Base-by-base conservation (phyloP, 495 filamentous ascomycete genomes). In the Xanthoparmelia taractica region DNA sequence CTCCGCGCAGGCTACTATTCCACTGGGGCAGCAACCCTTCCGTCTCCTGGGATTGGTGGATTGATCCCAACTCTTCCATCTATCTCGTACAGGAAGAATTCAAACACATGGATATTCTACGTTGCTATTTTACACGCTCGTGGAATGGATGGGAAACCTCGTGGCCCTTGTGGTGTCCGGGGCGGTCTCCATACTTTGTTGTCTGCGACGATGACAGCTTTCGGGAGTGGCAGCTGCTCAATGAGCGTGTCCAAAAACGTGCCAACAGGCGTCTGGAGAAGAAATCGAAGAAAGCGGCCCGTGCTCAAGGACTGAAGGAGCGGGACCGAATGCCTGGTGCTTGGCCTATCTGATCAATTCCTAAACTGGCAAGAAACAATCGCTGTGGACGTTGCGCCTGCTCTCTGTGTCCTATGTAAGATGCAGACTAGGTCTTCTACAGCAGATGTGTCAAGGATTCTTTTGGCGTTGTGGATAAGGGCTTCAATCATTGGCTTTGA, bases 1-100 rank as follows among this genome's bases (percentile, higher is more conserved):
- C n/a, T 33, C 54, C 54, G n/a, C 31, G 54, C 10, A 5, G 37
- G 31, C 20, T 57, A 8, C 8, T 57, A 8, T 37, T 37, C 33
- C 31, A 37, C 10, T 37, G 18, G 31, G 55, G 33, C 2, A 37
- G 55, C 55, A 37, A 10, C 13, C 15, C 27, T 36, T 34, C 55
- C 27, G 27, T 37, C 10, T 57, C 17, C 4, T 57, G 55, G 27
- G 29, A 57, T n/a, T 37, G 55, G 55, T 57, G 31, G 55, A 57
- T 57, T n/a, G 13, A 36, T 18, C 54, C 31, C 27, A n/a, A 37
- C 37, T n/a, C 55, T 37, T 37, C 15, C 20, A 13, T 33, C n/a
- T 37, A 36, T 37, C 31, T 57, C 29, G 17, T 36, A 23, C 20
- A 33, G 2, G 55, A 36, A n/a, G 29, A 33, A 5, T 57, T 57